Conservation (phyloP, 306 rosid genomes). For the Trichosanthes cucumerina region DNA sequence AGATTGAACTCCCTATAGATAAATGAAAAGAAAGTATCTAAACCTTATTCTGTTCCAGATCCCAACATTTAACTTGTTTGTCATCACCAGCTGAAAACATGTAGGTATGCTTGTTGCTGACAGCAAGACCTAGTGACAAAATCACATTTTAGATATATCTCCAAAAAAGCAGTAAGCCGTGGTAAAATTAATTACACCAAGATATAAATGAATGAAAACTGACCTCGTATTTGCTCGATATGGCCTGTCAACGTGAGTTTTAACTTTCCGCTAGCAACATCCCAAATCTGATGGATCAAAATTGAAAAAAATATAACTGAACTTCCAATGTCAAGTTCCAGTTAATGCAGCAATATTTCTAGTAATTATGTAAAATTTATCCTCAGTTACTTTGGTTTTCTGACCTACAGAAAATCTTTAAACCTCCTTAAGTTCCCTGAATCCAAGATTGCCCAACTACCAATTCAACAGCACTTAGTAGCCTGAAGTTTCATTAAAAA, state of each 20-base stretch:
- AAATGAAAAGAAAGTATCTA: neutral
- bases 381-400: neutral
- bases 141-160: conserved; percentile 1
- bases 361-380: neutral
- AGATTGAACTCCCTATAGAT: conserved; percentile 5
- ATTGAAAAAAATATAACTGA: neutral
- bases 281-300: conserved; percentile 78
- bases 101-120: conserved; percentile 80
- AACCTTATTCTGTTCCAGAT: conserved; percentile 98
- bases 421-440: neutral
- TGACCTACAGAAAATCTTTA: neutral
- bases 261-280: conserved; percentile 74
- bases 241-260: conserved; percentile 94
- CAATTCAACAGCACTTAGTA: neutral
- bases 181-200: conserved; percentile 1
- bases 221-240: conserved; percentile 92
- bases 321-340: neutral
- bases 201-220: conserved; percentile 16
- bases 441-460: neutral
- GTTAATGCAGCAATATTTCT: neutral
- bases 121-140: conserved; percentile 68
- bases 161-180: neutral
- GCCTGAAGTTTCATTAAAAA: neutral
- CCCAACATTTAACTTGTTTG: conserved; percentile 99
- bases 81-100: conserved; percentile 99